Base-by-base conservation (phyloP, 192 early-diverging fungal genomes). In the Phycomyces blakesleeanus region DNA sequence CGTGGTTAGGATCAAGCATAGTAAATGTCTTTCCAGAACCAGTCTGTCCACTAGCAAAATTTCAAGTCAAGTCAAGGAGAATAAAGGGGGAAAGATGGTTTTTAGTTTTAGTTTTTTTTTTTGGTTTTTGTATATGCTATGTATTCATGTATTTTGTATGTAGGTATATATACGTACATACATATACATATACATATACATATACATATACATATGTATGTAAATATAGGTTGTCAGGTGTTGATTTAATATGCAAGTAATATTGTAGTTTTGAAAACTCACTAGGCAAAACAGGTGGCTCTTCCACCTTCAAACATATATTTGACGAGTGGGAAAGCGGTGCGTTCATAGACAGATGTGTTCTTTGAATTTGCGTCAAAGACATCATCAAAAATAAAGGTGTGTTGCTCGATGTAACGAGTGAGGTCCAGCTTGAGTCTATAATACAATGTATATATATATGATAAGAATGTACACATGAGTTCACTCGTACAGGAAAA, bases 281-380 rank as follows among this genome's bases (percentile, higher is more conserved):
- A 90, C 90, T 99, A 99, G 37, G 95, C 97, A 89, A 99, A 99
- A 68, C 95, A 98, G 10, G 97, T 99, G 0, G 94, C 94, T 59
- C 97, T 97, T 63, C 97, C 97, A 0, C 97, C 97, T 26, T 79
- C 70, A 57, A 99, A 99, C 22, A 97, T 87, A 71, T 96, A 97
- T 53, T 95, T 87, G 0, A 99, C 95, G 25, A 99, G 74, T 0
- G 97, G 97, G 52, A 85, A 83, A 40, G 97, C 97, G 4, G 97
- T 98, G 41, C 93, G 82, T 66, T 84, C 76, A 73, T 99, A 99
- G 55, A 95, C 90, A 34, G 91, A 80, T 51, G 90, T 89, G 69
- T 98, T 97, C 55, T 77, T 76, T 16, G 83, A 74, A 67, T 89
- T 78, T 21, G 81, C 82, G 64, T 92, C 92, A 79, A 98, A 96